A percentile compares a stretch with the other conserved stretches of the same genome.
Evolutionary conservation across 177 flowering plant genomes (phyloP).

Genomic region (Vitis hybrid): DNA sequence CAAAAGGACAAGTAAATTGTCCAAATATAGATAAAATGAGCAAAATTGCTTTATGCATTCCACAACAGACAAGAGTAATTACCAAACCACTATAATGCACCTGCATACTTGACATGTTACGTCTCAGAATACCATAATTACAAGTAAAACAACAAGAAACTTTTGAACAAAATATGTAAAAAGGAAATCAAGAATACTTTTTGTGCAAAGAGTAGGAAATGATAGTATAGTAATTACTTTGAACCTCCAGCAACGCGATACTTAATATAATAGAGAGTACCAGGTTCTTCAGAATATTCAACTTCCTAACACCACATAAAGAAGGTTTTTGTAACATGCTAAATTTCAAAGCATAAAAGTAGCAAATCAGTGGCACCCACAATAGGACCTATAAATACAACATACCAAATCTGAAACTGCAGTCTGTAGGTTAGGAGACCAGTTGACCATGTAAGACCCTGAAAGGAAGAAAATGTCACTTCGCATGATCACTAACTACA

Average conservation of each 20-base stretch:
- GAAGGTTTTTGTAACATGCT: not conserved
- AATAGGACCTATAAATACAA: slow-evolving; percentile 9
- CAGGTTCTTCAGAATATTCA: slow-evolving; percentile 95
- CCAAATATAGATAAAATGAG: too few species aligned
- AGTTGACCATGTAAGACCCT: slow-evolving; percentile 98
- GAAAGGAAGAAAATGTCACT: slow-evolving; percentile 29
- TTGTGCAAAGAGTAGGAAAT: not conserved
- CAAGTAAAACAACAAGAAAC: not conserved
- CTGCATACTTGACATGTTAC: too few species aligned
- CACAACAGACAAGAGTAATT: too few species aligned
- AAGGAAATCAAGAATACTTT: not conserved
- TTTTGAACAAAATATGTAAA: not conserved
- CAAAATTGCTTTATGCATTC: too few species aligned
- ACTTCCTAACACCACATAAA: slow-evolving; percentile 65
- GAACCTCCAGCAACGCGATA: slow-evolving; percentile 98
- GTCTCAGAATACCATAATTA: not conserved
- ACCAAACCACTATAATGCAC: too few species aligned
- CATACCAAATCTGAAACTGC: slow-evolving; percentile 98
- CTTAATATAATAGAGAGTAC: slow-evolving; percentile 74
- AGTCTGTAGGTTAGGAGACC: slow-evolving; percentile 95
- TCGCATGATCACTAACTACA: not conserved
- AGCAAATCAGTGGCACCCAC: slow-evolving; percentile 3
- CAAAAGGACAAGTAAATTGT: too few species aligned
- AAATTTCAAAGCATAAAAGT: not conserved
- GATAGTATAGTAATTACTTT: slow-evolving; percentile 38